Conservation (phyloP, 176 grass and related monocot genomes). For the Avena eriantha region DNA sequence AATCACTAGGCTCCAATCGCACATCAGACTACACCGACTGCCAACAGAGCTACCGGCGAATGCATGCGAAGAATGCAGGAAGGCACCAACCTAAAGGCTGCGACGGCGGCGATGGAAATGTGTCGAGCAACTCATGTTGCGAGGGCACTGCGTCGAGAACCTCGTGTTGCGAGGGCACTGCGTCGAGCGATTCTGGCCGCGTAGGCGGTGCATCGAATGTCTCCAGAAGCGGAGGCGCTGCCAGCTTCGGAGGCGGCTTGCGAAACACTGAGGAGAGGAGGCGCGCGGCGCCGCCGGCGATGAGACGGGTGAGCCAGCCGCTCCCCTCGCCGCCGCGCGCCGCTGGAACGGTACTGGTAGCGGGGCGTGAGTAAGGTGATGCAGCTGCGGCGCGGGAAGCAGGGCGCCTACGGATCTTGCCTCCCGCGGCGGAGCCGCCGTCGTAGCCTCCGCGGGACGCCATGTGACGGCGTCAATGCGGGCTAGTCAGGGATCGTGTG, state of each 20-base stretch:
- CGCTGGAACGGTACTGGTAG: not conserved
- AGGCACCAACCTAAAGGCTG: constrained; percentile 48
- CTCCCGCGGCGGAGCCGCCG: constrained; percentile 32
- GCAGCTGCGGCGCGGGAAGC: constrained; percentile 35
- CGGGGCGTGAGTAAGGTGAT: constrained; percentile 40
- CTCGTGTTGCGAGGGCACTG: not conserved
- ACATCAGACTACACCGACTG: not conserved
- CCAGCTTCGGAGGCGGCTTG: constrained; percentile 31
- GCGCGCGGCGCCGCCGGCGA: constrained; percentile 44
- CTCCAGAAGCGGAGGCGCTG: not conserved
- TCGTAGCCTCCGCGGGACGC: constrained; percentile 45
- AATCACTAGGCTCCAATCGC: not conserved
- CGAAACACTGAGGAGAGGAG: constrained; percentile 51
- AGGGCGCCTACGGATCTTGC: constrained; percentile 44
- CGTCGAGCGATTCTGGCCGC: not conserved
- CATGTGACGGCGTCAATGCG: constrained; percentile 39
- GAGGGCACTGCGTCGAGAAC: not conserved
- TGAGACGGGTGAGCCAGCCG: constrained; percentile 49
- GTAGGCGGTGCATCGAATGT: not conserved
- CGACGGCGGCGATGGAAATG: constrained; percentile 7
- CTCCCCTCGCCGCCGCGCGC: constrained; percentile 14
- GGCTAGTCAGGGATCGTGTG: constrained; percentile 19
- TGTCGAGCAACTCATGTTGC: not conserved
- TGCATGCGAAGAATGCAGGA: not conserved
- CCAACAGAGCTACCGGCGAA: not conserved